phyloP scores from a whole-genome alignment of 2,329 filamentous ascomycete genomes.

The Curvularia eragrostidis region DNA sequence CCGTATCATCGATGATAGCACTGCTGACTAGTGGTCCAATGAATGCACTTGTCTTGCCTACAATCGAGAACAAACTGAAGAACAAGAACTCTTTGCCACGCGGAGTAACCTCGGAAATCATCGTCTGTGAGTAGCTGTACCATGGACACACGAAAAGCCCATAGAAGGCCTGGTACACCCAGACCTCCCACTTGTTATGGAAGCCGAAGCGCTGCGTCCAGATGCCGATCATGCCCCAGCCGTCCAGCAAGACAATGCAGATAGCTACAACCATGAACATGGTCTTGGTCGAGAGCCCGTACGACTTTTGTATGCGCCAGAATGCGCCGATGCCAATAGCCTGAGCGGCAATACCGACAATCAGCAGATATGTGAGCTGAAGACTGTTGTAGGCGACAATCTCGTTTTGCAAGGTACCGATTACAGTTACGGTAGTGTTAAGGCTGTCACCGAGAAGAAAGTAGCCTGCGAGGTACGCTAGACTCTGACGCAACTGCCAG shows the following conservation, averaged over 20 bases:
- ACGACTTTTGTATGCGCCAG: constrained; percentile 68
- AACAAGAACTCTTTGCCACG: constrained; percentile 73
- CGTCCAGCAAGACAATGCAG: constrained; percentile 66
- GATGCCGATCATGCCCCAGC: constrained; percentile 66
- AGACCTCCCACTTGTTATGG: constrained; percentile 62
- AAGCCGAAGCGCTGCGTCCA: constrained; percentile 63
- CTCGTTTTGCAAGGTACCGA: constrained; percentile 69
- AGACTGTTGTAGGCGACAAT: constrained; percentile 71
- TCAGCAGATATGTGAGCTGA: constrained; percentile 69
- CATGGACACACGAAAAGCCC: constrained; percentile 72
- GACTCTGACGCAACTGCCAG: constrained; percentile 69
- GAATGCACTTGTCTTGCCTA: constrained; percentile 72
- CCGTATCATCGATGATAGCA: constrained; percentile 70
- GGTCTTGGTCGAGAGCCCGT: constrained; percentile 66
- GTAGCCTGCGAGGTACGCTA: constrained; percentile 68
- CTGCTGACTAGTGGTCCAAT: constrained; percentile 73
- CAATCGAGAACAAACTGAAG: constrained; percentile 72
- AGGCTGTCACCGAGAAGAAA: constrained; percentile 73
- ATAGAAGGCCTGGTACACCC: constrained; percentile 62
- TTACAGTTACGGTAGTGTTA: constrained; percentile 73
- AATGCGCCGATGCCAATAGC: constrained; percentile 68
- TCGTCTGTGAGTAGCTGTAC: constrained; percentile 74
- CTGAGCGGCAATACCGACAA: constrained; percentile 70
- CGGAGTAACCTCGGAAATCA: constrained; percentile 73
- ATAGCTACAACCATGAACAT: constrained; percentile 73